These are phyloP conservation scores for Scolecobasidium constrictum DNA, from an alignment of 2,329 filamentous ascomycete species.

Conservation along the genomic window DNA sequence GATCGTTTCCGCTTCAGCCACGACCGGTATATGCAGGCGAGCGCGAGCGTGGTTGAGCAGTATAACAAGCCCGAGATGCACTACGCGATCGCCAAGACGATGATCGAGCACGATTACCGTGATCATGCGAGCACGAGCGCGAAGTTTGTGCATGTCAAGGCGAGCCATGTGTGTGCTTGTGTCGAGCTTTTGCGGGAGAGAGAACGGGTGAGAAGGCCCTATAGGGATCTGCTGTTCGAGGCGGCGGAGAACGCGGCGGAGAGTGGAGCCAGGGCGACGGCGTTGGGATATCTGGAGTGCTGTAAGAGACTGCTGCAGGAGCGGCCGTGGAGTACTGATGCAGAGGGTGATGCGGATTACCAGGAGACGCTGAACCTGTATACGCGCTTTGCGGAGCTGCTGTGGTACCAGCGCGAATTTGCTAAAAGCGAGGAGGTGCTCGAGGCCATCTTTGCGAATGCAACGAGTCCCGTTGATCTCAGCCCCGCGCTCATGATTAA, in stretches of 20 bases:
- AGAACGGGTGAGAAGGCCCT: slow-evolving; percentile 51
- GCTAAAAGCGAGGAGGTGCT: slow-evolving; percentile 59
- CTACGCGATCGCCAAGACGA: slow-evolving; percentile 72
- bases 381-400: slow-evolving; percentile 71
- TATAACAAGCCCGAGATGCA: slow-evolving; percentile 69
- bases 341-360: slow-evolving; percentile 62
- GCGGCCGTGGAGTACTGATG: slow-evolving; percentile 59
- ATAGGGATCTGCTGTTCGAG: slow-evolving; percentile 65
- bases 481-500: slow-evolving; percentile 75
- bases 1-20: slow-evolving; percentile 81
- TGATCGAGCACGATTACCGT: slow-evolving; percentile 58
- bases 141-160: slow-evolving; percentile 55
- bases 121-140: slow-evolving; percentile 44
- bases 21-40: slow-evolving; percentile 59
- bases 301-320: slow-evolving; percentile 72
- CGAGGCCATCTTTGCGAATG: slow-evolving; percentile 5
- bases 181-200: slow-evolving; percentile 61
- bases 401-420: slow-evolving; percentile 66
- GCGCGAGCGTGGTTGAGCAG: slow-evolving; percentile 57
- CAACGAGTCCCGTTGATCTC: slow-evolving; percentile 57
- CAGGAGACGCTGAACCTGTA: slow-evolving; percentile 75
- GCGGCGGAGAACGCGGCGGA: slow-evolving; percentile 70
- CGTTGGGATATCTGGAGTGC: slow-evolving; percentile 68
- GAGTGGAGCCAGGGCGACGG: slow-evolving; percentile 71
- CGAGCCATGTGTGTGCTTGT: slow-evolving; percentile 71